These are phyloP conservation scores for Colletotrichum cordylinicola DNA, from an alignment of 2,329 filamentous ascomycete species.

Conservation along the genomic window DNA sequence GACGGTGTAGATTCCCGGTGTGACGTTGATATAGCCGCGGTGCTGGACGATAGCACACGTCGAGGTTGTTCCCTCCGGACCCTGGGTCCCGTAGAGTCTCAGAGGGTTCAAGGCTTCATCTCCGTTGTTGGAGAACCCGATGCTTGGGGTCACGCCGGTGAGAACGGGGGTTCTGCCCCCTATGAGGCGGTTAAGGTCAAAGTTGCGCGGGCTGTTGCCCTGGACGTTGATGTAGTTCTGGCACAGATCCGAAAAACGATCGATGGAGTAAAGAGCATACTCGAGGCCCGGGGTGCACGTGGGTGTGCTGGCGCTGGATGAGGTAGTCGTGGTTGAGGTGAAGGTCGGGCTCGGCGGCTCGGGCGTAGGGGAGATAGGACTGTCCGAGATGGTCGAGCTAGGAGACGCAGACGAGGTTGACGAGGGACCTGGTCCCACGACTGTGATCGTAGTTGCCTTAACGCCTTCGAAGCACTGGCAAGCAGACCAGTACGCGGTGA, in stretches of 20 bases:
- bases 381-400: neutral
- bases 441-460: slow-evolving; percentile 17
- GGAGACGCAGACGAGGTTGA: neutral
- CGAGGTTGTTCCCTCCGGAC: neutral
- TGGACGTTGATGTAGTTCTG: neutral
- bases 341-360: neutral
- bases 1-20: neutral
- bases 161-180: neutral
- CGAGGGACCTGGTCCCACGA: neutral
- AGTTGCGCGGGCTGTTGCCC: neutral
- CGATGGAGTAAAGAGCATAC: slow-evolving; percentile 3
- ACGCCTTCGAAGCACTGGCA: slow-evolving; percentile 26
- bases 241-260: neutral
- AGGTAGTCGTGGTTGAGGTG: neutral
- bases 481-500: slow-evolving; percentile 22
- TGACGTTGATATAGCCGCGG: slow-evolving; percentile 5
- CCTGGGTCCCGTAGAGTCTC: neutral
- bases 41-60: neutral
- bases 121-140: neutral
- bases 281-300: slow-evolving; percentile 16
- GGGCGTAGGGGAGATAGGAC: neutral
- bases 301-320: neutral
- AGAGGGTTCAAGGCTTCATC: neutral
- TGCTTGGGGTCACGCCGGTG: neutral
- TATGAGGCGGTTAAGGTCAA: neutral